phyloP scores from a whole-genome alignment of 2,329 filamentous ascomycete genomes.

The Cladosporium sp. region DNA sequence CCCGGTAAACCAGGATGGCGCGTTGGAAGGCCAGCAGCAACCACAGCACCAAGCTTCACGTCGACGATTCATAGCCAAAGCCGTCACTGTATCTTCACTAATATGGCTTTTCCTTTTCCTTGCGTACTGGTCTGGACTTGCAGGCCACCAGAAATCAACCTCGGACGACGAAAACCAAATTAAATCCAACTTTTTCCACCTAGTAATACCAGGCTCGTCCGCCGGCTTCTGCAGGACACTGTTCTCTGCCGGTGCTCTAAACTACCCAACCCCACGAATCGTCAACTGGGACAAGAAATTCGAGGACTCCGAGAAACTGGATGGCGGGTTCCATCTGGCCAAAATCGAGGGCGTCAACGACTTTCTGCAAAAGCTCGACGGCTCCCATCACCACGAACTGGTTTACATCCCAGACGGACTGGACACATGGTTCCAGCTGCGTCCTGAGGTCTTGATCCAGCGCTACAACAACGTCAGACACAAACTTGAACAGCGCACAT shows the following conservation, averaged over 20 bases:
- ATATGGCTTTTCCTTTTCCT: neutral
- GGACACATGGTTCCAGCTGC: constrained; percentile 62
- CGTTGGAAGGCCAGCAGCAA: neutral
- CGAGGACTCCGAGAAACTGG: constrained; percentile 1
- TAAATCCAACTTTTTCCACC: neutral
- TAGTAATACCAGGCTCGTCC: neutral
- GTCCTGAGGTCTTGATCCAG: constrained; percentile 54
- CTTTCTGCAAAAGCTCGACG: constrained; percentile 16
- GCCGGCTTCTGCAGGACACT: constrained; percentile 24
- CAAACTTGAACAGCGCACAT: constrained; percentile 36
- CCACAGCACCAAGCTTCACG: neutral
- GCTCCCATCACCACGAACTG: constrained; percentile 43
- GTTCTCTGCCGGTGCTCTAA: constrained; percentile 21
- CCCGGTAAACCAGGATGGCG: neutral
- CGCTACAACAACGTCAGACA: constrained; percentile 35
- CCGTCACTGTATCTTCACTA: neutral
- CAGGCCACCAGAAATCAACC: neutral
- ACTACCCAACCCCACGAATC: constrained; percentile 23
- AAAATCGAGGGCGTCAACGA: constrained; percentile 24
- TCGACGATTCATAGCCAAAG: neutral
- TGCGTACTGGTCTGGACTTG: neutral
- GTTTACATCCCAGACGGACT: constrained; percentile 60
- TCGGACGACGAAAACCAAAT: neutral
- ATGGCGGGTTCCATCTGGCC: constrained; percentile 18
- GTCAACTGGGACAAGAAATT: constrained; percentile 22